Evolutionary conservation across 2,329 filamentous ascomycete genomes (phyloP).

Genomic region (Penicillium palitans): DNA sequence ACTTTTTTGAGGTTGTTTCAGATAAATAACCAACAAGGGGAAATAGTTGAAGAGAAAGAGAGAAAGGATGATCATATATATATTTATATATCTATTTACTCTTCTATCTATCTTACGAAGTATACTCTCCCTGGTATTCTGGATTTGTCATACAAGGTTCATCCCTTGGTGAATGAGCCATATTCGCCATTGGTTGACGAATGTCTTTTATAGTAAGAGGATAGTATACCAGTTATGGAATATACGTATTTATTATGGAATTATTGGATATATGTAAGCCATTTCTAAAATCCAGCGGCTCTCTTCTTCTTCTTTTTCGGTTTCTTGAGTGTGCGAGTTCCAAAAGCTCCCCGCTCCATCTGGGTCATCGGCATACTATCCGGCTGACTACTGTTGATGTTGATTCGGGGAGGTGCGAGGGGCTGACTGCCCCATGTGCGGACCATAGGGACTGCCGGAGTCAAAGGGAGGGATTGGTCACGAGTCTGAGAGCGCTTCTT

Average conservation of each 20-base stretch:
- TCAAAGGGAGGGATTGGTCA: conserved; percentile 23
- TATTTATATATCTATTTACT: neutral
- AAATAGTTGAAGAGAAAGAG: neutral
- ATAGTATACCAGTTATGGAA: neutral
- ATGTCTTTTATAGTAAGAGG: neutral
- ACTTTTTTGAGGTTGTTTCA: neutral
- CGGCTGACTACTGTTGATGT: conserved; percentile 38
- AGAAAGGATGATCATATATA: neutral
- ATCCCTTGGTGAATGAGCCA: conserved; percentile 19
- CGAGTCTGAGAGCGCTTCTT: conserved; percentile 30
- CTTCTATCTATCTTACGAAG: neutral
- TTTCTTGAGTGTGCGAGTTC: conserved; percentile 35
- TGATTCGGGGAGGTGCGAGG: conserved; percentile 21
- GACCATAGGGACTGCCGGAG: conserved; percentile 27
- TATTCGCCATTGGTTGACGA: conserved; percentile 19
- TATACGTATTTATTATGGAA: neutral
- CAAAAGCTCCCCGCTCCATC: conserved; percentile 41
- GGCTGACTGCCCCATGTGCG: conserved; percentile 39
- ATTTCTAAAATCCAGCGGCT: conserved; percentile 42
- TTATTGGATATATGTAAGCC: neutral
- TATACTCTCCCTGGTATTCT: neutral
- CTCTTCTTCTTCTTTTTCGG: conserved; percentile 45
- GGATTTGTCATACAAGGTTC: conserved; percentile 12
- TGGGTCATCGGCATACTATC: conserved; percentile 44
- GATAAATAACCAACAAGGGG: neutral